Evolutionary conservation across 2,329 filamentous ascomycete genomes (phyloP), one percentile per base, ranked within the genome.

Genomic region (Geosmithia flava): DNA sequence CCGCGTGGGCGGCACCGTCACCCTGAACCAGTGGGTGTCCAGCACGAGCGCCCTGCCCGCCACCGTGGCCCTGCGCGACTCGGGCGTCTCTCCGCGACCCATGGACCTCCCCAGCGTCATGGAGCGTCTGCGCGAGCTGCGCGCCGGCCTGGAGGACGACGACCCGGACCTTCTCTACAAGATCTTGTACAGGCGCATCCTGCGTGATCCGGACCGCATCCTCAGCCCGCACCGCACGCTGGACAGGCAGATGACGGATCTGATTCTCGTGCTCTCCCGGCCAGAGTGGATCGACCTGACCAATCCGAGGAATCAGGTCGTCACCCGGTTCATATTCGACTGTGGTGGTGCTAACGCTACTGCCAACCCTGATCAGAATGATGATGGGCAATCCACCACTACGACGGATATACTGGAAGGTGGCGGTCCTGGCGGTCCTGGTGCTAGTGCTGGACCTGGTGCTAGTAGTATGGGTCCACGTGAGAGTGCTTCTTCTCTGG

Each of bases 241-340:
- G 52, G 82, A 86, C 52, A 76, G 74, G 59, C 85, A 89, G 61
- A 87, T 89, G 51, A 78, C 74, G 29, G 83, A 88, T 58, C 70
- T 89, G 20, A 80, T 87, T 49, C 72, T 79, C 54, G 81, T 83
- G 1, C 66, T 89, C 11, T 82, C 81, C 1, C 72, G 81, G n/a
- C 71, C 76, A 0, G 74, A 48, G 11, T 88, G 85, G 85, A 80
- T 84, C 53, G 83, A 89, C 61, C 86, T 87, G 55, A 83, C 81
- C 27, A 69, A 72, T 37, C 75, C 76, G 3, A 77, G 76, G 56
- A 86, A 87, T 56, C 85, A 89, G 57, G 80, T 87, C 20, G 78
- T 83, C 20, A 85, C 85, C 3, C 79, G 81, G 48, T 87, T 83
- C 62, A 83, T 88, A 51, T 81, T 81, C 52, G 76, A 83, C 54